Evolutionary conservation across 179 eudicot genomes (phyloP), one percentile per base, ranked within the genome.

Genomic region (Monotropa hypopitys): DNA sequence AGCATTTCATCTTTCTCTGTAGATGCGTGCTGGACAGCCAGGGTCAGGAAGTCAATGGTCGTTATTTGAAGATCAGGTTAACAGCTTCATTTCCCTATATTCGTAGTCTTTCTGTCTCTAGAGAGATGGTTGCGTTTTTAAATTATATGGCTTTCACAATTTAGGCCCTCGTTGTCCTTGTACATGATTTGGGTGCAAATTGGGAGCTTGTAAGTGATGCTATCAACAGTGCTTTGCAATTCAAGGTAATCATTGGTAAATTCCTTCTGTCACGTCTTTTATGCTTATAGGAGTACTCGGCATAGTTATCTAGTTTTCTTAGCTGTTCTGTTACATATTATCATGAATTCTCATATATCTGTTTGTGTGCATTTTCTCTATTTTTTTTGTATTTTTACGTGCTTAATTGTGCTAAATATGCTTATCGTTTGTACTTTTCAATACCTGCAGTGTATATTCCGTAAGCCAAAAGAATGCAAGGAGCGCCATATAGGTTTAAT

Each of bases 121-220:
- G 67, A 47, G 73, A n/a, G 53, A 18, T 68, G 5, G 23, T 81
- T 21, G 28, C 54, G 54, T 54, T 18, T 69, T 74, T 86, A 77
- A 13, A 30, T 32, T 70, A 9, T 20, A 26, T 45, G 33, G 40
- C 16, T 54, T 42, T 80, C 12, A 30, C 26, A 21, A 78, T 79
- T 73, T 84, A 96, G 99, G 97, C 99, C 40, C 98, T 93, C 87
- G 91, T 96, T 80, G 99, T 96, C 72, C 93, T 95, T 51, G 99
- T 90, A 35, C 99, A 95, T 87, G 99, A 95, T 86, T 83, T 95
- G 88, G 99, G 99, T 83, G 98, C 98, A 69, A 93, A 95, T 75
- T 95, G 99, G 99, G 97, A 91, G 89, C 92, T 95, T 81, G 88
- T 95, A 46, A 93, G 98, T 85, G 98, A 95, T 89, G 98, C 97